A percentile compares a stretch with the other conserved stretches of the same genome.
These are phyloP conservation scores for Otatea glauca DNA, from an alignment of 176 grass and related monocot genomes.

Conservation along the genomic window DNA sequence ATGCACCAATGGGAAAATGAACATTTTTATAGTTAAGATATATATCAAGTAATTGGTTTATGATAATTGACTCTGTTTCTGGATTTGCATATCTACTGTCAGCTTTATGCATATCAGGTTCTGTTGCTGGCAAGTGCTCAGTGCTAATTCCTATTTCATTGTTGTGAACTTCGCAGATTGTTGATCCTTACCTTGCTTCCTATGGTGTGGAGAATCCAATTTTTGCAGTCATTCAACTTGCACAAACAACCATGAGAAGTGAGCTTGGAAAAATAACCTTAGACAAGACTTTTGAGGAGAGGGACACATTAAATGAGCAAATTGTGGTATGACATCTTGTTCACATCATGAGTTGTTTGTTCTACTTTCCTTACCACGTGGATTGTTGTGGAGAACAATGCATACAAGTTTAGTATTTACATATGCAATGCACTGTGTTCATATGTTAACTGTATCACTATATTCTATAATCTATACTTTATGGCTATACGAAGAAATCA, in stretches of 20 bases:
- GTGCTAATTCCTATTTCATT: slow-evolving; percentile 15
- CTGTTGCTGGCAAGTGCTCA: slow-evolving; percentile 2
- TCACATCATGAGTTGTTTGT: neutral
- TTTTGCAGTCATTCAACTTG: slow-evolving; percentile 85
- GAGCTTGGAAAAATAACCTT: slow-evolving; percentile 95
- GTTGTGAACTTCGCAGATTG: slow-evolving; percentile 57
- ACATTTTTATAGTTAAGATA: neutral
- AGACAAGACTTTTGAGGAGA: slow-evolving; percentile 93
- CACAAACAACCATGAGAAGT: slow-evolving; percentile 96
- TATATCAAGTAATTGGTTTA: neutral
- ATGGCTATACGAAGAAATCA: slow-evolving; percentile 14
- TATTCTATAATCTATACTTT: slow-evolving; percentile 1
- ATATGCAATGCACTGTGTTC: neutral
- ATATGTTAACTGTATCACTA: neutral
- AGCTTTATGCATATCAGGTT: neutral
- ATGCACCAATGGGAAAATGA: neutral
- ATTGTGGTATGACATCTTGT: slow-evolving; percentile 73
- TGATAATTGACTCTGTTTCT: neutral
- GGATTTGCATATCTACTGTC: slow-evolving; percentile 7
- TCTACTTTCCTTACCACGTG: slow-evolving; percentile 1
- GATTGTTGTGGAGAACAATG: slow-evolving; percentile 13
- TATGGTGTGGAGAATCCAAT: slow-evolving; percentile 96
- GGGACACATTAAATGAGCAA: slow-evolving; percentile 79
- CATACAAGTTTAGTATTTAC: slow-evolving; percentile 3
- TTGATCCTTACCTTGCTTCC: slow-evolving; percentile 86